Evolutionary conservation across 176 grass and related monocot genomes (phyloP), one percentile per base, ranked within the genome.

Genomic region (Musa troglodytarum): DNA sequence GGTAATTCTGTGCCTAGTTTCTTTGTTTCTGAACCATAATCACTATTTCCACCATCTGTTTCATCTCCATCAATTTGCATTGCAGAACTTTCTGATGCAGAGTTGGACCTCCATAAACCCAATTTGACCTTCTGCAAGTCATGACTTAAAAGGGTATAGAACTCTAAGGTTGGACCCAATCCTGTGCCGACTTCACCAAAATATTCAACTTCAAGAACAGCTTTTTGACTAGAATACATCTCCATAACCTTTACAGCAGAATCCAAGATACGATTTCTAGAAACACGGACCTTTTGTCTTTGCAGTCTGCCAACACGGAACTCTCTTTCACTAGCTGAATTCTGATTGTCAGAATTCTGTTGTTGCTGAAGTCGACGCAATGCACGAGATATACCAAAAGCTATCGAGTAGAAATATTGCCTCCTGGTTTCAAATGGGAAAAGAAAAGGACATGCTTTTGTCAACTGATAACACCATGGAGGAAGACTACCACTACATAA

Each of bases 161-260:
- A 96, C 75, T 96, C 92, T 25, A 92, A 82, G 49, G 92, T 96
- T 71, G 92, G 92, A 53, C 92, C 92, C 70, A 96, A 86, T 26
- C 92, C 92, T 64, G 92, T 89, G 64, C 92, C 92, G 75, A 96
- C 92, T 81, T 96, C 92, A 72, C 92, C 92, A 49, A 96, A 96
- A 75, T 96, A 96, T 82, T 96, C 92, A 19, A 96, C 89, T 79
- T 96, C 92, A 66, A 96, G 87, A 61, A 96, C 92, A 82, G 92
- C 81, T 54, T 86, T 96, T 53, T 89, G 89, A 84, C 77, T 84
- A 17, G 87, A 89, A 76, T 92, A 96, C 89, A 96, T 92, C 25
- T 92, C 89, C 92, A 96, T 96, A 62, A 96, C 92, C 82, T 96
- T 96, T 61, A 87, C 76, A 43, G 92, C 92, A 72, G 92, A 96